These are phyloP conservation scores for Cladosporium austrohemisphaericum DNA, from an alignment of 2,329 filamentous ascomycete species.

Conservation along the genomic window DNA sequence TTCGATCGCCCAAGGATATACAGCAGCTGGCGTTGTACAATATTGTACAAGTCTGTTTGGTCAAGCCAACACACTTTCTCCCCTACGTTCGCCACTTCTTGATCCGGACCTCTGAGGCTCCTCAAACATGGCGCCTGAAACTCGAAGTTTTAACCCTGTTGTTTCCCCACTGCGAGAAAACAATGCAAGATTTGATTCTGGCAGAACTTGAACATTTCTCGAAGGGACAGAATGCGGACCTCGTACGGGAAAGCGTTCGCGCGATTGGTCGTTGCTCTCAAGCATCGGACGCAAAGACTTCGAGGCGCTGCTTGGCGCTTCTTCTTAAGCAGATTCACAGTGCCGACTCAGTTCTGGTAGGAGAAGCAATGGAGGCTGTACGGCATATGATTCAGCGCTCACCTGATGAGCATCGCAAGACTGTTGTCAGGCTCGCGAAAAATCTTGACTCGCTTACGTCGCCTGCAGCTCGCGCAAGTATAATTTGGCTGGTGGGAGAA, in stretches of 20 bases:
- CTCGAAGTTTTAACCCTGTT: constrained; percentile 86
- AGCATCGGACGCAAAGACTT: constrained; percentile 61
- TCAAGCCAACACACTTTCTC: constrained; percentile 74
- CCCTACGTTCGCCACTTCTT: constrained; percentile 88
- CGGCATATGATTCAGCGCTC: constrained; percentile 93
- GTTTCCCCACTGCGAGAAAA: constrained; percentile 74
- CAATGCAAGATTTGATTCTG: constrained; percentile 79
- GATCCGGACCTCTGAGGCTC: constrained; percentile 71
- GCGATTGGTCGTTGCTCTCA: constrained; percentile 94
- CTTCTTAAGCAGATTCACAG: constrained; percentile 85
- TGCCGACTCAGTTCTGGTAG: constrained; percentile 80
- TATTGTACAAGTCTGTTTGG: constrained; percentile 85
- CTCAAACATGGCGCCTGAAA: constrained; percentile 85
- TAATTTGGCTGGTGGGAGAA: constrained; percentile 96
- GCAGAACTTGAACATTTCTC: constrained; percentile 94
- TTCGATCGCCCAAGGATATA: constrained; percentile 81
- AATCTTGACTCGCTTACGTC: constrained; percentile 86
- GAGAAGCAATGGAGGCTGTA: constrained; percentile 91
- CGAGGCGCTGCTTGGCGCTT: constrained; percentile 74
- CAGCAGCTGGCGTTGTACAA: constrained; percentile 89
- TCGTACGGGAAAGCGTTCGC: constrained; percentile 84
- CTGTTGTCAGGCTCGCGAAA: constrained; percentile 83
- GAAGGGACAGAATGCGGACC: constrained; percentile 64
- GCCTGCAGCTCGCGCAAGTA: constrained; percentile 83
- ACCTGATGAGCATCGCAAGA: constrained; percentile 73